Evolutionary conservation across 2,329 filamentous ascomycete species (phyloP), one percentile per base, ranked within the genome.

Genomic region (Penicillium sp.): DNA sequence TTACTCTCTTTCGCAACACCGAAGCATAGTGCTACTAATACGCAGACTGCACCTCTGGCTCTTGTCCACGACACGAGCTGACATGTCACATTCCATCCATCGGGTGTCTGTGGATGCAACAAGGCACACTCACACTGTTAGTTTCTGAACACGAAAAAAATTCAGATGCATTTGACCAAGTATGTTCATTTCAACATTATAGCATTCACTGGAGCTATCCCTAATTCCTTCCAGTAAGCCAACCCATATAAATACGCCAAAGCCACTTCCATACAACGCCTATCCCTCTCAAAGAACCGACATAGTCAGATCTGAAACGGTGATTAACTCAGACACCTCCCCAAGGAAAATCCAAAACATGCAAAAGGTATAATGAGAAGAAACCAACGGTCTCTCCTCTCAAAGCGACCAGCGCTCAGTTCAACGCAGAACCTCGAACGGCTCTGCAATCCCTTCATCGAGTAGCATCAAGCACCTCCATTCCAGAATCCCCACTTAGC

Each of bases 381-480:
- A 59, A 59, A n/a, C 25, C 49, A 37, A 49, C 35, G 14, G 8
- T 3, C 48, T 42, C 49, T 58, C 52, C 42, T 26, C 26, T 40
- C 25, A 49, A 14, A 56, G 62, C 60, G 64, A 57, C 60, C 62
- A 26, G 58, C 62, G 59, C 64, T 7, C 35, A 35, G 26, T 37
- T 26, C 57, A 40, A 40, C 19, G 33, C n/a, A 49, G n/a, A 25
- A n/a, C 48, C 26, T 13, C n/a, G n/a, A 28, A 28, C 14, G 25
- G 33, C 22, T 25, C 26, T 4, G n/a, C 53, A 37, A 6, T 8
- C 25, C n/a, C 25, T 11, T 30, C 8, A 19, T 7, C 33, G 22
- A 33, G 22, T 10, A 53, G 11, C 52, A 43, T 33, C n/a, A 45
- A 63, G 65, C 53, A 75, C 66, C 73, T 73, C 76, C 76, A 77